phyloP scores from a whole-genome alignment of 345 rosid species.

The Trapa bicornis region DNA sequence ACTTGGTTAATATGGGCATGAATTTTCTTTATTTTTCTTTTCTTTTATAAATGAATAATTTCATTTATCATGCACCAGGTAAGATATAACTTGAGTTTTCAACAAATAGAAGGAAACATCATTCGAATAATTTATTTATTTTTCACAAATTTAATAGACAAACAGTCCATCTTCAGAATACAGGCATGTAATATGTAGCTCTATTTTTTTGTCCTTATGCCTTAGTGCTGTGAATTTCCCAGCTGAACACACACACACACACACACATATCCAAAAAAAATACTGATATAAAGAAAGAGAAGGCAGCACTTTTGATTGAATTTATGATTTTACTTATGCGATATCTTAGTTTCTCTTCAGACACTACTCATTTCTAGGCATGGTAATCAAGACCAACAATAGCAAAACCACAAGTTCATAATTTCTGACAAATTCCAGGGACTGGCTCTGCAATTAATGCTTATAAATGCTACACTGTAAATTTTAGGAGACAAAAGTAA shows the following conservation, averaged over 20 bases:
- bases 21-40: too few relatives aligned
- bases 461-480: not conserved
- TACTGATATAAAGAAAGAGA: not conserved
- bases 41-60: too few relatives aligned
- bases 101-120: not conserved
- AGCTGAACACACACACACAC: not conserved
- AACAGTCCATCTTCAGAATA: not conserved
- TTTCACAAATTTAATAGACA: not conserved
- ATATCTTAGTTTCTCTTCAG: not conserved
- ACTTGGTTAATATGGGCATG: not conserved
- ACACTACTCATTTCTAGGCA: not conserved
- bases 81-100: too few relatives aligned
- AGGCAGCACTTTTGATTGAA: not conserved
- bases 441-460: not conserved
- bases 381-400: not conserved
- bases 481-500: not conserved
- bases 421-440: not conserved
- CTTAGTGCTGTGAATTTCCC: not conserved
- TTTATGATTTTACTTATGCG: not conserved
- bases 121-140: not conserved
- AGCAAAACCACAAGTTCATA: not conserved
- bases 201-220: not conserved
- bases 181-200: not conserved
- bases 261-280: not conserved
- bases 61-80: too few relatives aligned